phyloP scores from a whole-genome alignment of 306 rosid genomes.

The Rubus idaeus region DNA sequence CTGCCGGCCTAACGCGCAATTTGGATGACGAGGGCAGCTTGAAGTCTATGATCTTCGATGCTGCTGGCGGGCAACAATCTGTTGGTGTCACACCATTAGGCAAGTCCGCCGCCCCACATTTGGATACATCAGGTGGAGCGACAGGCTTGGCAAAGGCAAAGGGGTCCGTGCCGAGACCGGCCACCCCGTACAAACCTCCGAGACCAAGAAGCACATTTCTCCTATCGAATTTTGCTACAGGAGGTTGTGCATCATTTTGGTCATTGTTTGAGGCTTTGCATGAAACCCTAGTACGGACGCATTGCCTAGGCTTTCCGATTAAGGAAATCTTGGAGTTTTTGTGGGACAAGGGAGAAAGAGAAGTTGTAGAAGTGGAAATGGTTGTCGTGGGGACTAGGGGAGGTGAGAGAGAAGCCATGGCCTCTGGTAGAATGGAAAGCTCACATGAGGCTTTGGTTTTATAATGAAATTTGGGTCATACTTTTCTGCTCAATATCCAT shows the following conservation, averaged over 20 bases:
- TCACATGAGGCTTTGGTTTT: conserved; percentile 1
- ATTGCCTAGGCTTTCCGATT: conserved; percentile 20
- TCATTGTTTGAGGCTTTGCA: conserved; percentile 40
- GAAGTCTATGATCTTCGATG: conserved; percentile 47
- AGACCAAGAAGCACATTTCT: conserved; percentile 61
- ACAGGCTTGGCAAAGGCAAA: conserved; percentile 54
- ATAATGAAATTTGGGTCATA: conserved; percentile 16
- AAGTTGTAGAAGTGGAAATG: conserved; percentile 9
- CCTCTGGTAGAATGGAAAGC: background rate
- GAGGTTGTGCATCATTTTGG: conserved; percentile 18
- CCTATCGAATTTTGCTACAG: conserved; percentile 37
- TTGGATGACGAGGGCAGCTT: conserved; percentile 13
- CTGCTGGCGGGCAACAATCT: conserved; percentile 67
- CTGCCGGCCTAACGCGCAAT: conserved; percentile 48
- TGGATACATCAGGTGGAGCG: conserved; percentile 40
- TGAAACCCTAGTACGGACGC: conserved; percentile 15
- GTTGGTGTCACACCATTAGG: conserved; percentile 31
- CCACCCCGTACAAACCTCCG: conserved; percentile 57
- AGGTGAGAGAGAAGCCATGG: conserved; percentile 43
- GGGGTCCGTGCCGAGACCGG: conserved; percentile 31
- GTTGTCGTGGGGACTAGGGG: background rate
- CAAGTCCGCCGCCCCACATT: conserved; percentile 50
- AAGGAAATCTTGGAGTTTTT: conserved; percentile 17
- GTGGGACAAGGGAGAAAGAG: conserved; percentile 14
- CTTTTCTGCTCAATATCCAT: background rate